phyloP scores from a whole-genome alignment of 768 basidiomycete genomes.

The Russula abietina region DNA sequence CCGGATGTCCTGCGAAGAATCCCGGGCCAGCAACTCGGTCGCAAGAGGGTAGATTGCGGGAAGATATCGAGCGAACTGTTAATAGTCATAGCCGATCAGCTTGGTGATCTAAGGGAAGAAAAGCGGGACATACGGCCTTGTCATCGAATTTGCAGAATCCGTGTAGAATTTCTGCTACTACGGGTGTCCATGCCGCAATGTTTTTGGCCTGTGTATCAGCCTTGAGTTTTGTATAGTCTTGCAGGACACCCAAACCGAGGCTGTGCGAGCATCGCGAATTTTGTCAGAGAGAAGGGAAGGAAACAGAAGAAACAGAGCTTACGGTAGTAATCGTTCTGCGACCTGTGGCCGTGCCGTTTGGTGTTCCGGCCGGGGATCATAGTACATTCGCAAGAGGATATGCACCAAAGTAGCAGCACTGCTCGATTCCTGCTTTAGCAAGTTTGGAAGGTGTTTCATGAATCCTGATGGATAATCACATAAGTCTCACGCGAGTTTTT shows the following conservation, averaged over 20 bases:
- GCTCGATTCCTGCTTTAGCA: constrained; percentile 96
- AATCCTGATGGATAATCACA: constrained; percentile 58
- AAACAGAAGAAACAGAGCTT: constrained; percentile 24
- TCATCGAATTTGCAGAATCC: constrained; percentile 89
- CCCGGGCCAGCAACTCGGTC: constrained; percentile 77
- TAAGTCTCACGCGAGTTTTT: neutral
- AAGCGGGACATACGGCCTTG: constrained; percentile 60
- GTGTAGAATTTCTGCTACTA: constrained; percentile 88
- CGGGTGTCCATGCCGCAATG: constrained; percentile 97
- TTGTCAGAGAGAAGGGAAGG: neutral
- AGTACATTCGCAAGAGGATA: constrained; percentile 89
- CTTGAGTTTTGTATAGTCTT: constrained; percentile 86
- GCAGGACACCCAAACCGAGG: constrained; percentile 79
- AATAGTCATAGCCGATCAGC: neutral
- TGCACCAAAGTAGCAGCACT: constrained; percentile 93
- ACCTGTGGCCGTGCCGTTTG: constrained; percentile 79
- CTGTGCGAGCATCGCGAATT: constrained; percentile 36
- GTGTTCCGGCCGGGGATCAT: constrained; percentile 82
- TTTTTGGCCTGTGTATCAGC: constrained; percentile 91
- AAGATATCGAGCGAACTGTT: constrained; percentile 80
- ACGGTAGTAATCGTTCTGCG: constrained; percentile 66
- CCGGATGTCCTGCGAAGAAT: constrained; percentile 78
- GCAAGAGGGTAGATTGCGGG: constrained; percentile 87
- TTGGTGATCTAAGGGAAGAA: neutral
- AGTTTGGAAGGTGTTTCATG: constrained; percentile 98